Conservation (phyloP, 2,329 filamentous ascomycete genomes). For the Metarhizium rileyi region DNA sequence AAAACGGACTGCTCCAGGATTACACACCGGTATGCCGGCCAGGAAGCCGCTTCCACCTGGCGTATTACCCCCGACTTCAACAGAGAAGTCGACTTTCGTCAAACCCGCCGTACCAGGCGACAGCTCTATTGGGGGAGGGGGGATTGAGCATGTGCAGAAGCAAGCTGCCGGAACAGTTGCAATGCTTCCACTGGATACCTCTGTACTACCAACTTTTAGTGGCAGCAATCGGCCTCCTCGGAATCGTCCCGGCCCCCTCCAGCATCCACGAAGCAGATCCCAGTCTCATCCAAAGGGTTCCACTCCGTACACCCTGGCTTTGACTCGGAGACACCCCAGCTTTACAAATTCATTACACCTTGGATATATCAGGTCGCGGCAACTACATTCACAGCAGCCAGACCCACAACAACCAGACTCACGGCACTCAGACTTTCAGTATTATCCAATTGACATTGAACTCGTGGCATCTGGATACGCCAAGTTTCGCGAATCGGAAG, state of each 20-base stretch:
- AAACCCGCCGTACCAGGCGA: background rate
- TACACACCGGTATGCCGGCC: slow-evolving; percentile 11
- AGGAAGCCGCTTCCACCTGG: slow-evolving; percentile 21
- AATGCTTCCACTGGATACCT: background rate
- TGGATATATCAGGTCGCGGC: slow-evolving; percentile 47
- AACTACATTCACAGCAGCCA: too few species aligned
- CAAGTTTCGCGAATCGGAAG: slow-evolving; percentile 43
- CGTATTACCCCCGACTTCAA: slow-evolving; percentile 5
- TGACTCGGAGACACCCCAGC: slow-evolving; percentile 65
- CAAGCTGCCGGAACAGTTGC: background rate
- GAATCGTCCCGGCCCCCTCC: background rate
- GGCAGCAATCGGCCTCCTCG: background rate
- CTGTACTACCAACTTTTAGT: background rate
- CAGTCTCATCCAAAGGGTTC: slow-evolving; percentile 26
- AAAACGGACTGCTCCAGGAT: slow-evolving; percentile 7
- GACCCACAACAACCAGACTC: too few species aligned
- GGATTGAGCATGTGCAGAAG: background rate
- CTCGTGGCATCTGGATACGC: slow-evolving; percentile 47
- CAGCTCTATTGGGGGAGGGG: background rate
- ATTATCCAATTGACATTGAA: slow-evolving; percentile 39
- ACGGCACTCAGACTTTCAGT: slow-evolving; percentile 4
- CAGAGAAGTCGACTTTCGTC: background rate
- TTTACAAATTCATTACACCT: slow-evolving; percentile 68
- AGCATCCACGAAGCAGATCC: slow-evolving; percentile 16
- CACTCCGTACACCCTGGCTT: slow-evolving; percentile 43